Percentiles rank a stretch among this genome's conserved stretches.
Conservation (phyloP, 129 eudicot species). For the Kitagawia praeruptora region DNA sequence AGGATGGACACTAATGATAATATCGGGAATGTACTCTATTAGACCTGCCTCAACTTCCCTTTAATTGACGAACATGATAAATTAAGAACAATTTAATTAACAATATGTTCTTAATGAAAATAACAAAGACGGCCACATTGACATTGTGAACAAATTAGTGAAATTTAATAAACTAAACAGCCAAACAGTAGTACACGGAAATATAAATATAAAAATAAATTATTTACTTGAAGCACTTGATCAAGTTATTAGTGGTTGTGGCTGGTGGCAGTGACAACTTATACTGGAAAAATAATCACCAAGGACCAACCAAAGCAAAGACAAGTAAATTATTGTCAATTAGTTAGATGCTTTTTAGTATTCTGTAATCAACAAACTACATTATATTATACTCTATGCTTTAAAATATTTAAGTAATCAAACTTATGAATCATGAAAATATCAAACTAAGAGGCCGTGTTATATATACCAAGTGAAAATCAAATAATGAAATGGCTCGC, state of each 20-base stretch:
- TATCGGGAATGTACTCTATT: slow-evolving; percentile 98
- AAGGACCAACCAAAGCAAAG: slow-evolving; percentile 1
- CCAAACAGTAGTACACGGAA: neutral
- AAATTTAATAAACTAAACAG: neutral
- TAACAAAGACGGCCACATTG: neutral
- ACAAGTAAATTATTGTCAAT: neutral
- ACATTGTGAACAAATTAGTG: neutral
- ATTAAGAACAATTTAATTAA: slow-evolving; percentile 8
- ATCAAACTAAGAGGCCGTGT: neutral
- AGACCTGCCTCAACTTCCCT: slow-evolving; percentile 98
- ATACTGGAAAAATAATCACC: neutral
- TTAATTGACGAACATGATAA: slow-evolving; percentile 5
- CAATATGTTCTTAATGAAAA: neutral
- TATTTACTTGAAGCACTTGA: neutral
- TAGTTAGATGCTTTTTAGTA: neutral
- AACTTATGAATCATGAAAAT: neutral
- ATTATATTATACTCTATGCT: neutral
- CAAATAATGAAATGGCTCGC: neutral
- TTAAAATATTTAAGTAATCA: neutral
- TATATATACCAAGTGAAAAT: neutral
- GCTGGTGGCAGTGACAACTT: slow-evolving; percentile 1
- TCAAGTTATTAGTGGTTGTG: slow-evolving; percentile 11
- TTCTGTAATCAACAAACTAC: neutral
- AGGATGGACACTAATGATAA: slow-evolving; percentile 94
- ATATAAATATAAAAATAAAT: neutral